phyloP scores from a whole-genome alignment of 306 rosid genomes.

The Clitoria ternatea region DNA sequence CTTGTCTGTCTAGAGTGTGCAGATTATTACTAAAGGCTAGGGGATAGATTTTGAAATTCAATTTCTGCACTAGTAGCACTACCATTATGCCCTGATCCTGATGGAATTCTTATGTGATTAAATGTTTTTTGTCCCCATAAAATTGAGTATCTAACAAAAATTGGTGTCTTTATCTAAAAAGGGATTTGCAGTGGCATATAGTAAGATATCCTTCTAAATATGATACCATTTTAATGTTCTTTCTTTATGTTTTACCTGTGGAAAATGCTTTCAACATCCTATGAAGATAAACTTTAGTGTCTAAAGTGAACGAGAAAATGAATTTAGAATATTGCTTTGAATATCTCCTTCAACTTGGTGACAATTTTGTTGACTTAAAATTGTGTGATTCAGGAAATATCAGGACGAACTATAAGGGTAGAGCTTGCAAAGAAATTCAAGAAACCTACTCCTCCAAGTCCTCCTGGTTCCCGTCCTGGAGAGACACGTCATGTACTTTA shows the following conservation, averaged over 20 bases:
- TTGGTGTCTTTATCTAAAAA: not conserved
- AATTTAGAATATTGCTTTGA: conserved; percentile 17
- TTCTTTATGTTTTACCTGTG: not conserved
- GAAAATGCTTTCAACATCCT: not conserved
- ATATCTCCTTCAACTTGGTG: conserved; percentile 14
- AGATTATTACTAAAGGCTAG: not conserved
- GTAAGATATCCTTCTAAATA: not conserved
- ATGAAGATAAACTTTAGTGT: not conserved
- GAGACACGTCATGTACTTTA: conserved; percentile 66
- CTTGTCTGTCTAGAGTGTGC: not conserved
- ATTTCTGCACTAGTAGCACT: not conserved
- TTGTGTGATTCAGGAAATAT: conserved; percentile 55
- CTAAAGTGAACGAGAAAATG: not conserved
- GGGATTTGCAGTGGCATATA: conserved; percentile 1
- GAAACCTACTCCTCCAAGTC: conserved; percentile 61
- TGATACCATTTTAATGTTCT: not conserved
- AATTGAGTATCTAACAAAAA: not conserved
- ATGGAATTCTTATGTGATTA: not conserved
- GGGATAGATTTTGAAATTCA: not conserved
- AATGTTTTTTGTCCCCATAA: not conserved
- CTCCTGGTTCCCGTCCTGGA: conserved; percentile 37
- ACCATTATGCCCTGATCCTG: not conserved
- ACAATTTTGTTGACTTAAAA: conserved; percentile 16
- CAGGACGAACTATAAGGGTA: conserved; percentile 61
- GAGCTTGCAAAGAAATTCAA: conserved; percentile 68